These are phyloP conservation scores for Hondaea fermentalgiana DNA, from an alignment of 108 stramenopile genomes.

Conservation along the genomic window DNA sequence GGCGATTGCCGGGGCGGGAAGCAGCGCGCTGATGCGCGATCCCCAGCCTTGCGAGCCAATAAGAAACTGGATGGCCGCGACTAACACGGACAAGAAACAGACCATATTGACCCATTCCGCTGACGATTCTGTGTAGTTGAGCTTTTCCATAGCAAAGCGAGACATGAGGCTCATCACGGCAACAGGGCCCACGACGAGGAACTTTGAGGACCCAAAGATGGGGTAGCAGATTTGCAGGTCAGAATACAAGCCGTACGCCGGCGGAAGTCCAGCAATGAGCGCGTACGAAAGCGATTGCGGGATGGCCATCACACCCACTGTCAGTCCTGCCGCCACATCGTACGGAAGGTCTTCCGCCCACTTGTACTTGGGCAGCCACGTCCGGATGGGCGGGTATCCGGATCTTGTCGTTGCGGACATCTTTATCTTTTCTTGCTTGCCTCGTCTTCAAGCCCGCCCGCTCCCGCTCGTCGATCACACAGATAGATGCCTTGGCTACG, in stretches of 20 bases:
- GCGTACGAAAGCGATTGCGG: conserved; percentile 80
- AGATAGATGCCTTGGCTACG: too few species aligned
- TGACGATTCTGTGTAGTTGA: background rate
- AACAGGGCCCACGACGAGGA: conserved; percentile 70
- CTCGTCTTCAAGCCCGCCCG: background rate
- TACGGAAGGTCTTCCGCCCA: background rate
- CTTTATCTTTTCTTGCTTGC: background rate
- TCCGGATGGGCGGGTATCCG: background rate
- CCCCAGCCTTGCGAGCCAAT: conserved; percentile 43
- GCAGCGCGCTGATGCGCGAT: conserved; percentile 56
- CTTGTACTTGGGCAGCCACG: background rate
- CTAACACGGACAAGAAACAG: conserved; percentile 39
- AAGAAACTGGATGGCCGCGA: conserved; percentile 27
- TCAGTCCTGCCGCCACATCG: conserved; percentile 25
- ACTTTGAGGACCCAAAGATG: conserved; percentile 64
- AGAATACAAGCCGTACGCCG: conserved; percentile 74
- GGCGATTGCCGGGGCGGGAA: conserved; percentile 64
- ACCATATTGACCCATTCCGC: background rate
- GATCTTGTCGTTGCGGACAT: background rate
- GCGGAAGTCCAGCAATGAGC: conserved; percentile 68
- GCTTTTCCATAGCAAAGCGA: background rate
- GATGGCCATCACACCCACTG: conserved; percentile 72
- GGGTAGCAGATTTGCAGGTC: conserved; percentile 60
- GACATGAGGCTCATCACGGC: conserved; percentile 54
- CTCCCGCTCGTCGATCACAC: too few species aligned